Evolutionary conservation across 345 rosid genomes (phyloP), one percentile per base, ranked within the genome.

Genomic region (Syzygium aqueum): DNA sequence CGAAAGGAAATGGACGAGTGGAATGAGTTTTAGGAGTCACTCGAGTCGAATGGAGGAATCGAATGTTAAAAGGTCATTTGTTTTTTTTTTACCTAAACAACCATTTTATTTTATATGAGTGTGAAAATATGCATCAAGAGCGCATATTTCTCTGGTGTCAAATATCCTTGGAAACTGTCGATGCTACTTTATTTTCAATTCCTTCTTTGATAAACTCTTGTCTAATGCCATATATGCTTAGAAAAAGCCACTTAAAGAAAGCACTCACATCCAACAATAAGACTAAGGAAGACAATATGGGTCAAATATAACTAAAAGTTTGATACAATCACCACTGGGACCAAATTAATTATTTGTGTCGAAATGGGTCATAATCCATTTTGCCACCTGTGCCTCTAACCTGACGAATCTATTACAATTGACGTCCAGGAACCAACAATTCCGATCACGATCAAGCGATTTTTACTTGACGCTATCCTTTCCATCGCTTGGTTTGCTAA

Each of bases 391-490:
- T n/a, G 3, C 30, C 33, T 61, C 67, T 61, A 27, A 13, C 33
- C 19, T 0, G 13, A 2, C 15, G 33, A 25, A 61, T 27, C 0
- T 14, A 2, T 6, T 61, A 16, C 15, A n/a, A n/a, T n/a, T 61
- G 14, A 61, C 14, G 73, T 61, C 33, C 14, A 61, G 30, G 73
- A 61, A 12, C 28, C 33, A 61, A n/a, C 73, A 63, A 63, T 63
- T 28, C 77, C 77, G 7, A 7, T 63, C 5, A 14, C 77, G 37
- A 63, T 28, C 2, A 17, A 15, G 77, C 11, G 3, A 63, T 63
- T 63, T 61, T 17, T 61, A n/a, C 73, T n/a, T 28, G 37, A 63
- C 3, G 21, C 19, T 63, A 63, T 28, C 40, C 40, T 63, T 63
- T 63, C 40, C 37, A 63, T 63, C 40, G 8, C 77, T 63, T 28